Conservation (phyloP, 1,284 basidiomycete genomes). For the Ganoderma boninense region DNA sequence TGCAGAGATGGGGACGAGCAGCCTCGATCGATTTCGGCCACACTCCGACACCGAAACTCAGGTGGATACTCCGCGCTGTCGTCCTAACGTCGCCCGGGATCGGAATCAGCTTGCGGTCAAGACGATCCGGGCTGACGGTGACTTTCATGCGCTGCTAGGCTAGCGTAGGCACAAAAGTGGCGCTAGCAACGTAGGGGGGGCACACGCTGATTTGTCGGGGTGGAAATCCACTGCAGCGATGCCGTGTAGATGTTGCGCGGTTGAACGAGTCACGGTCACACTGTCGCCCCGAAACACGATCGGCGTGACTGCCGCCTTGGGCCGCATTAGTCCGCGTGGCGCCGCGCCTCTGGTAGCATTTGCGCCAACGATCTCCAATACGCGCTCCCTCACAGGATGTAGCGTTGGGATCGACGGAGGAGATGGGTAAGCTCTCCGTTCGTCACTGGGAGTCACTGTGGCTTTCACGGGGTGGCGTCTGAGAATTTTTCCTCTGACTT, state of each 20-base stretch:
- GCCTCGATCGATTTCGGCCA: slow-evolving; percentile 34
- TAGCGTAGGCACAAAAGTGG: slow-evolving; percentile 2
- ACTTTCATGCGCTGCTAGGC: background rate
- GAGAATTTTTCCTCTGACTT: slow-evolving; percentile 19
- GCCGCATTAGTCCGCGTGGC: slow-evolving; percentile 21
- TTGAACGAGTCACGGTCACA: slow-evolving; percentile 37
- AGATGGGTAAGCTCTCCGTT: background rate
- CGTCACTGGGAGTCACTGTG: background rate
- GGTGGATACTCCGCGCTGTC: slow-evolving; percentile 20
- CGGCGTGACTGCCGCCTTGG: slow-evolving; percentile 29
- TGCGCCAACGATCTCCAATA: background rate
- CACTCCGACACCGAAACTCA: slow-evolving; percentile 33
- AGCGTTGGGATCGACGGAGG: background rate
- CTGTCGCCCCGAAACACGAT: slow-evolving; percentile 38
- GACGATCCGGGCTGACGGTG: background rate
- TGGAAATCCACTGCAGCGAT: slow-evolving; percentile 33
- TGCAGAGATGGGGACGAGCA: slow-evolving; percentile 28
- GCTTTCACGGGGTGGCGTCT: background rate
- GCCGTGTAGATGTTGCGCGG: slow-evolving; percentile 25
- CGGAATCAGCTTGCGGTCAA: slow-evolving; percentile 1
- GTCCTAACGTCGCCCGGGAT: background rate
- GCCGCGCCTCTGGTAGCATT: slow-evolving; percentile 34
- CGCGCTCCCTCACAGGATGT: background rate
- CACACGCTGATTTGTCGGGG: slow-evolving; percentile 31
- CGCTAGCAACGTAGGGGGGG: slow-evolving; percentile 7